Evolutionary conservation across 192 early-diverging fungal species (phyloP).

Genomic region (Helicostylum pulchrum): DNA sequence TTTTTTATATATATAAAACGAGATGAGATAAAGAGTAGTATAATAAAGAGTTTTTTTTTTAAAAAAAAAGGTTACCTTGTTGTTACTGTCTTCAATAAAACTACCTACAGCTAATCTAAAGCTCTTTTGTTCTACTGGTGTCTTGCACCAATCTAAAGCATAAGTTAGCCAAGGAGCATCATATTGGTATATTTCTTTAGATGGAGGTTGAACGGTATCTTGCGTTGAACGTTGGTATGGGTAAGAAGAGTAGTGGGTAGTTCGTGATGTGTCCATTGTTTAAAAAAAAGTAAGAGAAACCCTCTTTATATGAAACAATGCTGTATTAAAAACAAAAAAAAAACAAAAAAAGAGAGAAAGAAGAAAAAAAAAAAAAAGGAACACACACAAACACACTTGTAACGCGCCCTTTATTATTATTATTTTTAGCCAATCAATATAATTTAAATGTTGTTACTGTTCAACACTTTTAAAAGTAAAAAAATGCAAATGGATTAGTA

Average conservation of each 20-base stretch:
- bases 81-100: slow-evolving; percentile 68
- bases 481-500: too few relatives aligned
- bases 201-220: slow-evolving; percentile 17
- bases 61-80: slow-evolving; percentile 54
- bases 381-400: too few relatives aligned
- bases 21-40: neutral
- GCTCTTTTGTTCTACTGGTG: slow-evolving; percentile 54
- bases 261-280: slow-evolving; percentile 15
- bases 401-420: too few relatives aligned
- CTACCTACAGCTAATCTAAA: slow-evolving; percentile 85
- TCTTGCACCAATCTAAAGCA: slow-evolving; percentile 83
- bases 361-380: neutral
- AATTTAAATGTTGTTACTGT: too few relatives aligned
- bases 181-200: slow-evolving; percentile 80
- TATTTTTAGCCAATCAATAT: too few relatives aligned
- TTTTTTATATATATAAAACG: neutral
- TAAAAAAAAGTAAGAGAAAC: neutral
- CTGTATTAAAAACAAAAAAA: neutral
- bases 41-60: neutral
- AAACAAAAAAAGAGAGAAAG: neutral
- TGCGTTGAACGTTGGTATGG: slow-evolving; percentile 13
- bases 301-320: too few relatives aligned
- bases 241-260: slow-evolving; percentile 18
- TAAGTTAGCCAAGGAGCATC: slow-evolving; percentile 83
- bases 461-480: too few relatives aligned